A percentile compares a stretch with the other conserved stretches of the same genome.
Conservation (phyloP, 495 filamentous ascomycete genomes). For the Xylaria longipes region DNA sequence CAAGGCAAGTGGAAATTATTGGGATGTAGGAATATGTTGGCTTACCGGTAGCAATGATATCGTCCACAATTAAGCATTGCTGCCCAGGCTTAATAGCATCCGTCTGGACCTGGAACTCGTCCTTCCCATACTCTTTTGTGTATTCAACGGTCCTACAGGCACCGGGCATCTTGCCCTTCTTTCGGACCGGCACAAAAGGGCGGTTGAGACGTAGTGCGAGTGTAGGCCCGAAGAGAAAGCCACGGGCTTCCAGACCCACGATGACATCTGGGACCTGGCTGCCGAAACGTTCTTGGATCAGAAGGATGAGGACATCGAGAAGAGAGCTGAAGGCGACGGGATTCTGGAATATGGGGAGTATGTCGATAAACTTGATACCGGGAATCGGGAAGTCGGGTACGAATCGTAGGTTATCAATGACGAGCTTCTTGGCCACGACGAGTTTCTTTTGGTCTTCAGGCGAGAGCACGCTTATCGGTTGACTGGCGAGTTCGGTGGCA, state of each 20-base stretch:
- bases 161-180: conserved; percentile 95
- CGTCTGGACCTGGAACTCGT: conserved; percentile 94
- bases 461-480: conserved; percentile 70
- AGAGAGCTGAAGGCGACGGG: conserved; percentile 76
- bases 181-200: conserved; percentile 93
- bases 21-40: conserved; percentile 27
- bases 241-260: conserved; percentile 90
- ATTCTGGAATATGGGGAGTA: conserved; percentile 92
- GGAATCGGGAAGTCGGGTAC: conserved; percentile 94
- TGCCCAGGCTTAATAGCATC: conserved; percentile 85
- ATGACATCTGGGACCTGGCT: conserved; percentile 79
- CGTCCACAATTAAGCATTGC: conserved; percentile 91
- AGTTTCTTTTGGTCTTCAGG: conserved; percentile 39
- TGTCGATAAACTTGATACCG: conserved; percentile 97
- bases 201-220: conserved; percentile 85
- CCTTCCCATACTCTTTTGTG: conserved; percentile 95
- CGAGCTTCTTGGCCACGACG: conserved; percentile 39
- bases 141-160: conserved; percentile 80
- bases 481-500: conserved; percentile 89
- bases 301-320: conserved; percentile 85
- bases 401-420: conserved; percentile 61
- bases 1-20: neutral
- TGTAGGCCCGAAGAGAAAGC: conserved; percentile 93
- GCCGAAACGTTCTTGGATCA: conserved; percentile 64
- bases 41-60: conserved; percentile 97